Percentiles rank a stretch among this genome's conserved stretches.
Conservation (phyloP, 1,284 basidiomycete genomes). For the Volvariella volvacea region DNA sequence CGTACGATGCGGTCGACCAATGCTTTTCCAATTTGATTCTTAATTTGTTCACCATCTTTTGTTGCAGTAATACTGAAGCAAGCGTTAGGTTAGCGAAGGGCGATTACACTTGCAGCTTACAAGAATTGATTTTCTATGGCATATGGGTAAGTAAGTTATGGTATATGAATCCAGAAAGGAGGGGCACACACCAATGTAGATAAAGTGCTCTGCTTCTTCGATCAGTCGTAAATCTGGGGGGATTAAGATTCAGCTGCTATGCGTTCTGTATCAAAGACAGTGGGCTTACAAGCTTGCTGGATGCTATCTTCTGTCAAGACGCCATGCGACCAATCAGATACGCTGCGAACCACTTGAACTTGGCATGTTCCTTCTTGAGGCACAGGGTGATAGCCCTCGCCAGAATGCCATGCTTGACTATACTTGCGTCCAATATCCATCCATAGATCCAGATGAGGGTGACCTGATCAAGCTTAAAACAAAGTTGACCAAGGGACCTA, state of each 20-base stretch:
- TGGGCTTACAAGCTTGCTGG: conserved; percentile 76
- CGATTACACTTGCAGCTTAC: conserved; percentile 36
- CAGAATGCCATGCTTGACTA: conserved; percentile 50
- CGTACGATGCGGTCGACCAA: conserved; percentile 77
- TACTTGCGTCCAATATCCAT: conserved; percentile 51
- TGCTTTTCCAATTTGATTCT: conserved; percentile 79
- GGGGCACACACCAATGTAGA: conserved; percentile 71
- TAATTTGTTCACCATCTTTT: conserved; percentile 55
- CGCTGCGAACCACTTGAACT: conserved; percentile 78
- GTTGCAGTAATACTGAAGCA: conserved; percentile 69
- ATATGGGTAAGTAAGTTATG: neutral
- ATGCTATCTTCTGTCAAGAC: conserved; percentile 81
- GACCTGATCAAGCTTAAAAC: conserved; percentile 29
- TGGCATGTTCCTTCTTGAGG: conserved; percentile 43
- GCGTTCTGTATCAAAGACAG: conserved; percentile 2
- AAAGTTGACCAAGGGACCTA: neutral
- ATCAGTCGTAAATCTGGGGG: conserved; percentile 74
- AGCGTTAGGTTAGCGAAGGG: too few relatives aligned
- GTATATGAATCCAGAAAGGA: neutral
- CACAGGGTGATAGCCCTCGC: conserved; percentile 28
- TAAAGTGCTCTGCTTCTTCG: conserved; percentile 76
- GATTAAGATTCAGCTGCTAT: neutral
- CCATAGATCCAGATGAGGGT: conserved; percentile 67
- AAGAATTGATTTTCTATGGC: conserved; percentile 87
- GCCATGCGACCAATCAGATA: conserved; percentile 89